Percentiles rank a stretch among this genome's conserved stretches.
phyloP scores from a whole-genome alignment of 2,329 filamentous ascomycete species.

The Botrytis hyacinthi region DNA sequence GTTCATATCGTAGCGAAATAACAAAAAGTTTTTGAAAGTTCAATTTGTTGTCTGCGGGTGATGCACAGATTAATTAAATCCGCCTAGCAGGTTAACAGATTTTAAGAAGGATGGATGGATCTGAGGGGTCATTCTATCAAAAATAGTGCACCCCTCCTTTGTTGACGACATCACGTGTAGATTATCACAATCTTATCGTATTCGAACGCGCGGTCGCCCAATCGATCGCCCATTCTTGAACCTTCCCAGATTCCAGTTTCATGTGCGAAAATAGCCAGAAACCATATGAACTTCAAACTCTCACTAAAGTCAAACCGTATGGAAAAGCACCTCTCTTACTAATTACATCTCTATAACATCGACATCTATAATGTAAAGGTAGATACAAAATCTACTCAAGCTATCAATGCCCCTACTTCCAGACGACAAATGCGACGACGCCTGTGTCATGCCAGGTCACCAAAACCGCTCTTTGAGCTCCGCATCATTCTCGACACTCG shows the following conservation, averaged over 20 bases:
- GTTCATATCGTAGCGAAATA: background rate
- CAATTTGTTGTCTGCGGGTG: background rate
- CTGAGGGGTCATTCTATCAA: background rate
- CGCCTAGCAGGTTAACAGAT: background rate
- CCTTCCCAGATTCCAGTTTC: constrained; percentile 7
- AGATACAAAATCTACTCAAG: constrained; percentile 22
- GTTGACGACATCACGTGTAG: constrained; percentile 14
- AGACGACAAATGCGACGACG: constrained; percentile 36
- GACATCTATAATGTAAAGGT: constrained; percentile 26
- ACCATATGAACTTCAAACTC: background rate
- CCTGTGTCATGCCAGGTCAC: constrained; percentile 29
- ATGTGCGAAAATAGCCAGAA: constrained; percentile 10
- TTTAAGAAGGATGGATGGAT: background rate
- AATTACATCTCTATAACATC: background rate
- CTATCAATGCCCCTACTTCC: constrained; percentile 33
- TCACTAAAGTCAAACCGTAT: background rate
- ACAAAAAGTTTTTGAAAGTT: background rate
- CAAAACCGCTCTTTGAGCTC: constrained; percentile 27
- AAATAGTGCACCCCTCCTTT: constrained; percentile 14
- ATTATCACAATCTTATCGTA: constrained; percentile 18
- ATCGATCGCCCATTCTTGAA: background rate
- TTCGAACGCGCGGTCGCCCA: constrained; percentile 11
- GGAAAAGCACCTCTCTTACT: background rate
- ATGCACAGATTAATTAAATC: background rate
- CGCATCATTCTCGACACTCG: constrained; percentile 44